These are phyloP conservation scores for Cladochytrium replicatum DNA, from an alignment of 192 early-diverging fungal genomes.

Conservation along the genomic window DNA sequence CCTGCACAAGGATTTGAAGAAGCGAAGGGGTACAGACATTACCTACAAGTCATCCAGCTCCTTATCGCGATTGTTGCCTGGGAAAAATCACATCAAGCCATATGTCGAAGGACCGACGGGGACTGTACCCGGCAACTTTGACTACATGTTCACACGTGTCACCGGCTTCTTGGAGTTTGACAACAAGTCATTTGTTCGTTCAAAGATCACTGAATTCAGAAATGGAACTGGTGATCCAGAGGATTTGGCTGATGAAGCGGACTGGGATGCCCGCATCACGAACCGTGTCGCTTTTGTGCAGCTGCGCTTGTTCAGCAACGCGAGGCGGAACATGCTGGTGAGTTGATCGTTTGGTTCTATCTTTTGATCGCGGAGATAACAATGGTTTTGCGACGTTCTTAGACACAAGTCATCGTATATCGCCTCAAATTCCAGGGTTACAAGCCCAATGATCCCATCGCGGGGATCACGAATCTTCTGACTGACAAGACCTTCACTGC, in stretches of 20 bases:
- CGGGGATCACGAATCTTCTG: slow-evolving; percentile 34
- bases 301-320: slow-evolving; percentile 19
- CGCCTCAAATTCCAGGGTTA: slow-evolving; percentile 4
- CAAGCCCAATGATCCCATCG: neutral
- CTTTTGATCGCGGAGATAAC: slow-evolving; percentile 2
- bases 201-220: too few relatives aligned
- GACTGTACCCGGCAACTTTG: too few relatives aligned
- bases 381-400: neutral
- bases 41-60: too few relatives aligned
- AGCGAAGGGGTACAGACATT: too few relatives aligned
- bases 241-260: slow-evolving; percentile 3
- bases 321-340: slow-evolving; percentile 22
- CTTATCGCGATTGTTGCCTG: too few relatives aligned
- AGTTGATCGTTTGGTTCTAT: slow-evolving; percentile 11
- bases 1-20: too few relatives aligned
- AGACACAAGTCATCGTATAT: slow-evolving; percentile 11
- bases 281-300: slow-evolving; percentile 7
- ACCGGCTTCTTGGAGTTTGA: too few relatives aligned
- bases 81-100: too few relatives aligned
- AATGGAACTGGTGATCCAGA: neutral
- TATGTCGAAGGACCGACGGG: too few relatives aligned
- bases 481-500: slow-evolving; percentile 29
- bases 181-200: too few relatives aligned
- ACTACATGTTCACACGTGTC: too few relatives aligned
- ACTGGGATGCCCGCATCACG: neutral